These are phyloP conservation scores for Emergomyces pasteurianus DNA, from an alignment of 2,329 filamentous ascomycete species.

Conservation along the genomic window DNA sequence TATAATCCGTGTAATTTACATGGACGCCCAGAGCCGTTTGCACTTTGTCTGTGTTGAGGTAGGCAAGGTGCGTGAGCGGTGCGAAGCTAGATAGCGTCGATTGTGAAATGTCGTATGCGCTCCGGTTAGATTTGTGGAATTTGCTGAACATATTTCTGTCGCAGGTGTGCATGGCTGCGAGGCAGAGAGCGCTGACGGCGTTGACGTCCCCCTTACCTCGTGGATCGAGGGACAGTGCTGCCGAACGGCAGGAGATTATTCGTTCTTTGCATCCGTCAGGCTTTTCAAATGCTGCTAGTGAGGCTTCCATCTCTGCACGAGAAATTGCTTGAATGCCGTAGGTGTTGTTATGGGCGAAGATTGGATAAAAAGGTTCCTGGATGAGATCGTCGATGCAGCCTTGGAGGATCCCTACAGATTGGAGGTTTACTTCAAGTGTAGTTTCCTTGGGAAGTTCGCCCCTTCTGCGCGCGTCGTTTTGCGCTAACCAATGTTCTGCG, in stretches of 20 bases:
- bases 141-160: slow-evolving; percentile 44
- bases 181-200: slow-evolving; percentile 35
- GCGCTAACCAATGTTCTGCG: slow-evolving; percentile 27
- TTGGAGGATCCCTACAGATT: slow-evolving; percentile 46
- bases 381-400: slow-evolving; percentile 51
- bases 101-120: slow-evolving; percentile 48
- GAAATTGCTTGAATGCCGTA: slow-evolving; percentile 45
- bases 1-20: slow-evolving; percentile 45
- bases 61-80: slow-evolving; percentile 41
- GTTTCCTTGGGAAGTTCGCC: slow-evolving; percentile 16
- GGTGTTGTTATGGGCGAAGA: slow-evolving; percentile 47
- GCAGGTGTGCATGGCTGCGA: slow-evolving; percentile 36
- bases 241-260: slow-evolving; percentile 39
- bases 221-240: slow-evolving; percentile 39
- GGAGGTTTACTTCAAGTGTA: slow-evolving; percentile 35
- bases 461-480: slow-evolving; percentile 28
- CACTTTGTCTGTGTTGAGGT: slow-evolving; percentile 45
- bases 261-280: slow-evolving; percentile 44
- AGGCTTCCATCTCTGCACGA: slow-evolving; percentile 35
- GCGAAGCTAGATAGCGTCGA: slow-evolving; percentile 41
- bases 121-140: slow-evolving; percentile 37
- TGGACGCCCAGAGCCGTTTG: slow-evolving; percentile 48
- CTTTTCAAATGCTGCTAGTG: slow-evolving; percentile 33
- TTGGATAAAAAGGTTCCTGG: slow-evolving; percentile 37
- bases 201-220: slow-evolving; percentile 34